Evolutionary conservation across 1,284 basidiomycete species (phyloP).

Genomic region (Earliella scabrosa): DNA sequence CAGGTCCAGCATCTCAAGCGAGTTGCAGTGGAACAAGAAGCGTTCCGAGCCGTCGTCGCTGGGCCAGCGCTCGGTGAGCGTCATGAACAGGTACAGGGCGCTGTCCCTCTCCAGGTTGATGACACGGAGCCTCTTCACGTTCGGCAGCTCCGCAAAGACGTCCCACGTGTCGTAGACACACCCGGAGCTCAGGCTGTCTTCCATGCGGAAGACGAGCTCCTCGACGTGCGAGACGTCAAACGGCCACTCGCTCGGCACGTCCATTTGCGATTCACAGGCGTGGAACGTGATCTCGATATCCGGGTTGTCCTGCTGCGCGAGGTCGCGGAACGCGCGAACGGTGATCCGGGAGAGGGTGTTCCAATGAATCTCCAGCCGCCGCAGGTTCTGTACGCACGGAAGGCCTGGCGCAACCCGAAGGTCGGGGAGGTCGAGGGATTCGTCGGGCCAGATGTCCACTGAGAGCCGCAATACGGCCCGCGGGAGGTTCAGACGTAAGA

Average conservation of each 20-base stretch:
- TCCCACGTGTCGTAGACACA: neutral
- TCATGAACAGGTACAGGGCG: neutral
- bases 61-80: no score
- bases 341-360: neutral
- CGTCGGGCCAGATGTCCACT: slow-evolving; percentile 2
- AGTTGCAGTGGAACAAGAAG: no score
- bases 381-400: neutral
- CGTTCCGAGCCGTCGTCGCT: no score
- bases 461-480: neutral
- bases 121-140: neutral
- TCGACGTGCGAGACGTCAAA: slow-evolving; percentile 8
- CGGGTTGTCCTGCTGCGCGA: slow-evolving; percentile 3
- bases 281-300: neutral
- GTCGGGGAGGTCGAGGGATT: neutral
- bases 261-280: neutral
- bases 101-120: neutral
- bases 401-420: neutral
- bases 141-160: neutral
- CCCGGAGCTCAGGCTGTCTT: neutral
- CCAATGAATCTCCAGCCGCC: neutral
- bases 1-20: no score
- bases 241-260: neutral
- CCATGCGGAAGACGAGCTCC: slow-evolving; percentile 1
- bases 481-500: neutral
- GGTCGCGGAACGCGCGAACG: slow-evolving; percentile 2